Conservation (phyloP, 164 flowering plant species). For the Dillenia turbinata region DNA sequence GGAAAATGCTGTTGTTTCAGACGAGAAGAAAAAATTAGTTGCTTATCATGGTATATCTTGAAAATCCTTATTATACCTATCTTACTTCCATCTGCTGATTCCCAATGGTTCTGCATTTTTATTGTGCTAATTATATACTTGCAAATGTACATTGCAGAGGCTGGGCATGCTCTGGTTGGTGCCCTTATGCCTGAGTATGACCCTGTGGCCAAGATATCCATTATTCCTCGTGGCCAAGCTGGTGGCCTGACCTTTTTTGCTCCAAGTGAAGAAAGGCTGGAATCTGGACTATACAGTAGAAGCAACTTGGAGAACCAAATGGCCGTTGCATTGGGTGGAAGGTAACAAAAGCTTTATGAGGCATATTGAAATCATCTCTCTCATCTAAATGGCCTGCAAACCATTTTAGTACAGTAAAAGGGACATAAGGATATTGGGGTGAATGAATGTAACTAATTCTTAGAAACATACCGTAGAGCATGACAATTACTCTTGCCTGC, state of each 20-base stretch:
- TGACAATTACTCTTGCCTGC: too few relatives aligned
- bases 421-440: too few relatives aligned
- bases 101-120: neutral
- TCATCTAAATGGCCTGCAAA: too few relatives aligned
- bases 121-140: neutral
- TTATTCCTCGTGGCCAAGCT: constrained; percentile 99
- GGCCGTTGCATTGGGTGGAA: constrained; percentile 99
- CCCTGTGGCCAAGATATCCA: constrained; percentile 93
- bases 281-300: constrained; percentile 93
- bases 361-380: too few relatives aligned
- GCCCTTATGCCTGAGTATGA: constrained; percentile 97
- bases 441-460: too few relatives aligned
- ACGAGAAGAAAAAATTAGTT: constrained; percentile 87
- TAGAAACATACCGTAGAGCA: too few relatives aligned
- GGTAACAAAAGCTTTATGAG: constrained; percentile 28
- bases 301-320: constrained; percentile 98
- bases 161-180: constrained; percentile 97
- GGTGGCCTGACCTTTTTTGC: constrained; percentile 96
- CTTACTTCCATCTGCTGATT: neutral
- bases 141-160: constrained; percentile 54
- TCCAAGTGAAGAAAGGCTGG: constrained; percentile 95
- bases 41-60: constrained; percentile 79
- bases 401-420: too few relatives aligned
- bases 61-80: neutral
- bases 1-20: constrained; percentile 95